Evolutionary conservation across 208 protist species (phyloP), one percentile per base, ranked within the genome.

Genomic region (Trypanosoma scelopori): DNA sequence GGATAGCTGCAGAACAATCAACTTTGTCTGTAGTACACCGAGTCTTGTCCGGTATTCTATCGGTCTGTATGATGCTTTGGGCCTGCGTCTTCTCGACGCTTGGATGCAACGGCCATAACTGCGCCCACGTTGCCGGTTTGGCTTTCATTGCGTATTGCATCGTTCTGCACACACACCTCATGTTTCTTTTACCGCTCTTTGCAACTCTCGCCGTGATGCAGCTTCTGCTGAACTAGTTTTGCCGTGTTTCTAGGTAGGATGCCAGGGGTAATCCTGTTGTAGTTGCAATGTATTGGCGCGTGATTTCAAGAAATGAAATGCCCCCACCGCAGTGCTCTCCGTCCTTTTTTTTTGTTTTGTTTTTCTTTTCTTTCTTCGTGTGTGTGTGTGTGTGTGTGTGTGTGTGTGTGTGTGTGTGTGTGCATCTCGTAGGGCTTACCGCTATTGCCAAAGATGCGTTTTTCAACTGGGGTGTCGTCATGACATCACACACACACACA

Each of bases 1-100:
- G 89, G 87, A 92, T 94, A 53, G 78, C 79, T 1, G 85, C 85
- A 23, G 88, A 97, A 73, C 91, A 97, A 70, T 93, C 88, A 0
- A 91, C 91, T 13, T 71, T 92, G 13, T 94, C 88, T 15, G 87
- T 94, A 15, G 79, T 90, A 32, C 87, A 97, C 65, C 91, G 91
- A 57, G 89, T 92, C 30, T 76, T 97, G 12, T 89, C 85, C 0
- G 87, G 88, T 25, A 91, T 92, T 49, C 81, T 97, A 55, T 74
- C 77, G 23, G 79, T 94, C n/a, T 88, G 80, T 63, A 71, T 79
- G 9, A 91, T 94, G 78, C 62, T 94, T 22, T 93, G 91, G 86
- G 79, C 82, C 12, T 82, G 85, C 18, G 84, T 79, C 7, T 97
- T 91, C 69, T 81, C 87, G 23, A 93, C 85, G 18, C 77, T 96